These are phyloP conservation scores for Penium margaritaceum DNA, from an alignment of 139 green algal species.

Conservation along the genomic window DNA sequence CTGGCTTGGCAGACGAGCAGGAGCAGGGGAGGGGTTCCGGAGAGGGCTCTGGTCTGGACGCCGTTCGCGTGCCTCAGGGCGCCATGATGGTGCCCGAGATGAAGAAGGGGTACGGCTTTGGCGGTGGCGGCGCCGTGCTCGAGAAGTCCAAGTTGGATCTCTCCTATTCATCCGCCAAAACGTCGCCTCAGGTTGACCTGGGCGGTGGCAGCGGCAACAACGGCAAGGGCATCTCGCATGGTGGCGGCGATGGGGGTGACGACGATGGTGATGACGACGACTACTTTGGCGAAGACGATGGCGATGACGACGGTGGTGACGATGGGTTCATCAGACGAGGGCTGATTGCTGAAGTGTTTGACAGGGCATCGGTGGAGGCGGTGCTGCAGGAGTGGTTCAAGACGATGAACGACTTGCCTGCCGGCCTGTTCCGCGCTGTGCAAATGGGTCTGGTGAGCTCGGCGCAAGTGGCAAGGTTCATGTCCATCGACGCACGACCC, in stretches of 20 bases:
- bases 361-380: slow-evolving; percentile 69
- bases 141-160: slow-evolving; percentile 40
- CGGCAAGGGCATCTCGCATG: slow-evolving; percentile 59
- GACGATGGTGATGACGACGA: slow-evolving; percentile 89
- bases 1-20: too few relatives aligned
- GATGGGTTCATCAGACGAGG: slow-evolving; percentile 56
- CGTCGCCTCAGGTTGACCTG: slow-evolving; percentile 20
- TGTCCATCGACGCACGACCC: slow-evolving; percentile 81
- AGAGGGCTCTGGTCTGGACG: too few relatives aligned
- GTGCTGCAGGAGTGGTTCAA: slow-evolving; percentile 85
- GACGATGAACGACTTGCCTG: slow-evolving; percentile 74
- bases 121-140: slow-evolving; percentile 25
- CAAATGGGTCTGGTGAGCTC: slow-evolving; percentile 86
- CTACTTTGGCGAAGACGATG: slow-evolving; percentile 70
- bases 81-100: slow-evolving; percentile 33
- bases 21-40: too few relatives aligned
- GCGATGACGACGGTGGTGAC: slow-evolving; percentile 46
- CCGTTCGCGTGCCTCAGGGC: slow-evolving; percentile 7
- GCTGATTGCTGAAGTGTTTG: slow-evolving; percentile 76
- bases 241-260: slow-evolving; percentile 68
- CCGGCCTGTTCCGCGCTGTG: slow-evolving; percentile 76
- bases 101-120: slow-evolving; percentile 31
- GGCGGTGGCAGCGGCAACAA: slow-evolving; percentile 11
- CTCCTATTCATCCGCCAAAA: slow-evolving; percentile 1
- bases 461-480: slow-evolving; percentile 81